Evolutionary conservation across 495 filamentous ascomycete species (phyloP).

Genomic region (Neurospora terricola): DNA sequence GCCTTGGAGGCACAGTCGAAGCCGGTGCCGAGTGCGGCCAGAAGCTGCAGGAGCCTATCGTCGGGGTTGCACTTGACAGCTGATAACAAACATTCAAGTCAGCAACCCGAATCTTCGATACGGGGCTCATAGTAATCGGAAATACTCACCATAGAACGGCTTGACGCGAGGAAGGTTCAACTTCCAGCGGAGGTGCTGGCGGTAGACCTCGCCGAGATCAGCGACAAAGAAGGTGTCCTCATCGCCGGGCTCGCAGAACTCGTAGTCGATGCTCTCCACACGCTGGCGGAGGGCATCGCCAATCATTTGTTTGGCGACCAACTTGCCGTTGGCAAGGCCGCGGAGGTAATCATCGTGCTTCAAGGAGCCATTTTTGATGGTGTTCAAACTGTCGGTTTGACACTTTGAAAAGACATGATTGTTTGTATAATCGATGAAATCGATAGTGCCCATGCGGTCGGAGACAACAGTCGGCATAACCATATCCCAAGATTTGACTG

Average conservation of each 20-base stretch:
- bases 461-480: conserved; percentile 44
- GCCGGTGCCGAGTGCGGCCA: conserved; percentile 79
- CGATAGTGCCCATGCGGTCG: conserved; percentile 29
- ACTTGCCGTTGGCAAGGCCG: conserved; percentile 10
- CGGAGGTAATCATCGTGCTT: conserved; percentile 19
- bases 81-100: conserved; percentile 22
- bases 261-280: conserved; percentile 70
- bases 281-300: conserved; percentile 71
- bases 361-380: conserved; percentile 23
- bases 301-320: conserved; percentile 51
- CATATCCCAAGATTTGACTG: conserved; percentile 35
- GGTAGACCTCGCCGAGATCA: conserved; percentile 96
- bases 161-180: conserved; percentile 83
- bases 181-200: conserved; percentile 98
- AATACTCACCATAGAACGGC: conserved; percentile 81
- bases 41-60: conserved; percentile 74
- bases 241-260: conserved; percentile 76
- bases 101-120: neutral
- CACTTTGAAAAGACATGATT: conserved; percentile 30
- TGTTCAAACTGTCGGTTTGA: conserved; percentile 17
- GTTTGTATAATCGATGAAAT: conserved; percentile 31
- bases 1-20: conserved; percentile 98
- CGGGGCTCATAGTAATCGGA: neutral
- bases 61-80: conserved; percentile 99
- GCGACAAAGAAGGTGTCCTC: conserved; percentile 98